phyloP scores from a whole-genome alignment of 179 eudicot species.

The Dionaea muscipula region DNA sequence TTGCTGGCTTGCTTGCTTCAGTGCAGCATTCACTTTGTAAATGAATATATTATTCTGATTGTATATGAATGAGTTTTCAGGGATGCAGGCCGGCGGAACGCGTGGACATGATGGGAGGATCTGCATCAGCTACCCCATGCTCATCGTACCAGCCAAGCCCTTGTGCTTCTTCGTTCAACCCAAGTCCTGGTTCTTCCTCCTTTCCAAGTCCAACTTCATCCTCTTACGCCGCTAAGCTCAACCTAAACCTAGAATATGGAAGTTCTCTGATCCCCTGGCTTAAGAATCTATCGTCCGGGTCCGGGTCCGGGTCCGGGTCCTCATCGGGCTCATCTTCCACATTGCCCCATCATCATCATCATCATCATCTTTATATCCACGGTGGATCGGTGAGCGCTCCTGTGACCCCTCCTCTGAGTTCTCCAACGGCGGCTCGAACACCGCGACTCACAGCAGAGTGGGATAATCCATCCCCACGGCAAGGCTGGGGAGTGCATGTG shows the following conservation, averaged over 20 bases:
- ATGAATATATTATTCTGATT: background rate
- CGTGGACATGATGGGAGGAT: constrained; percentile 36
- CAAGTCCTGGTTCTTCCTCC: constrained; percentile 41
- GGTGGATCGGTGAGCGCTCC: constrained; percentile 64
- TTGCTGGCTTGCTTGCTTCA: too few species aligned
- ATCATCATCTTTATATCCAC: constrained; percentile 23
- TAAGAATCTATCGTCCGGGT: constrained; percentile 42
- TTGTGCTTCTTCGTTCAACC: constrained; percentile 45
- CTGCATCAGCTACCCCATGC: constrained; percentile 37
- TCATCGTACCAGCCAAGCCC: constrained; percentile 50
- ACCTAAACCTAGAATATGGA: constrained; percentile 24
- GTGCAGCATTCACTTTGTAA: background rate
- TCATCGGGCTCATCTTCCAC: constrained; percentile 34
- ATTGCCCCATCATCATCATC: too few species aligned
- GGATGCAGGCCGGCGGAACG: constrained; percentile 48
- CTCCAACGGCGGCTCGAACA: constrained; percentile 34
- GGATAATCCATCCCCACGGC: constrained; percentile 26
- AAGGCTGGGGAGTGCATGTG: constrained; percentile 27
- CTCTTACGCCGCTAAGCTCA: constrained; percentile 24
- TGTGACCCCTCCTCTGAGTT: constrained; percentile 55
- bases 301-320: constrained; percentile 32
- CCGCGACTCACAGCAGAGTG: constrained; percentile 26
- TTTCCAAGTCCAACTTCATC: constrained; percentile 44
- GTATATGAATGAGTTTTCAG: constrained; percentile 13
- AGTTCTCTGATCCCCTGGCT: constrained; percentile 62